Evolutionary conservation across 805 yeast species (phyloP), one percentile per base, ranked within the genome.

Genomic region (Metahyphopichia silvanorum): DNA sequence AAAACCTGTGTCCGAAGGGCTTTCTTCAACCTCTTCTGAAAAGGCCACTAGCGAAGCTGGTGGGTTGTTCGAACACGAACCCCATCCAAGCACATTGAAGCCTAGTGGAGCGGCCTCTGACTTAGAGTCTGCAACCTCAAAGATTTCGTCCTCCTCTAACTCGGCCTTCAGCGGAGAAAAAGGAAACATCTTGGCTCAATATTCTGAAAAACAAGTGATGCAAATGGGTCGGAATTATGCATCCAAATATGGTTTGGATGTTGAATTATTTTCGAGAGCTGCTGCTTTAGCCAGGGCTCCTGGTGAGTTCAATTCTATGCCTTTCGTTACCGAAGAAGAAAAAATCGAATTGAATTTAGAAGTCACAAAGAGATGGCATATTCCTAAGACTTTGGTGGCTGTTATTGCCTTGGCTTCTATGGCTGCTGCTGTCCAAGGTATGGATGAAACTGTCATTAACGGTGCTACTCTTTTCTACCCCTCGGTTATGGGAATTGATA

Each of bases 351-450:
- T 71, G 14, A 59, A 77, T 59, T 33, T 46, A 15, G 79, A 42
- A 61, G 67, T 35, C 46, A 57, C 41, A 10, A 42, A 51, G 20
- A 52, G 42, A 21, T 56, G 59, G 59, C 48, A 49, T 30, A 71
- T 67, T 13, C 72, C 66, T 67, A 13, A 49, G 10, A 71, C 64
- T 35, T 55, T 78, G 42, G 57, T 70, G 39, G 71, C 63, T 42
- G 60, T 69, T 9, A 66, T 72, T 54, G 62, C 73, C 6, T 53
- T 74, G 46, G 70, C 77, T 29, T 76, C 82, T 7, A 55, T 76
- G 57, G 74, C 79, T 33, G 77, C 79, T 3, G 74, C 78, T 7
- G 79, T 76, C 28, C 83, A 77, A 44, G 83, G 83, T 24, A 74
- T 75, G 79, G 83, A 77, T 48, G 79, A 77, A 49, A 69, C 80